Percentiles rank a stretch among this genome's conserved stretches.
Evolutionary conservation across 306 rosid genomes (phyloP).

Genomic region (Morella rubra): DNA sequence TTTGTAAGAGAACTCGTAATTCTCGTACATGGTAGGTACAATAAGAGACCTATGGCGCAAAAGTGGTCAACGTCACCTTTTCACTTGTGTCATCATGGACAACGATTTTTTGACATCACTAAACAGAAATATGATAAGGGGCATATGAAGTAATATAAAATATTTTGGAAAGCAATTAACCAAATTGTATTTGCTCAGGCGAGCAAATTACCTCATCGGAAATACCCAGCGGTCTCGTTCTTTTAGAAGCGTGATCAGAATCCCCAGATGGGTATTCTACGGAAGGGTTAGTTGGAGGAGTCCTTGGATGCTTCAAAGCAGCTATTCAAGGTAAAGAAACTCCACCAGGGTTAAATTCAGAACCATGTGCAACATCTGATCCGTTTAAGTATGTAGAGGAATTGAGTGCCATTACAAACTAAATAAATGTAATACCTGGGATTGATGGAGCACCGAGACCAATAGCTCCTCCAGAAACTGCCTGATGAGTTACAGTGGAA

Average conservation of each 20-base stretch:
- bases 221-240: slow-evolving; percentile 85
- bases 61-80: not conserved
- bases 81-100: not conserved
- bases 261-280: slow-evolving; percentile 89
- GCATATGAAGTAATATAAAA: not conserved
- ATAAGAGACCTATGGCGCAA: not conserved
- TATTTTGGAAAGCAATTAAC: not conserved
- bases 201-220: slow-evolving; percentile 67
- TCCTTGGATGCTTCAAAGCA: slow-evolving; percentile 94
- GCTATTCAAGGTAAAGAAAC: slow-evolving; percentile 49
- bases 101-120: not conserved
- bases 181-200: slow-evolving; percentile 11
- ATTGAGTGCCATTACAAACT: slow-evolving; percentile 14
- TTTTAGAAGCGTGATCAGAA: slow-evolving; percentile 87
- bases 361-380: slow-evolving; percentile 14
- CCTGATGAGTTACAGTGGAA: slow-evolving; percentile 78
- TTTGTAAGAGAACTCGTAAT: not conserved
- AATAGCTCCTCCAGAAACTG: slow-evolving; percentile 88
- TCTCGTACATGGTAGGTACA: not conserved
- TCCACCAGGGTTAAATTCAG: slow-evolving; percentile 19
- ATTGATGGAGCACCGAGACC: slow-evolving; percentile 97
- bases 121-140: not conserved
- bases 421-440: slow-evolving; percentile 55
- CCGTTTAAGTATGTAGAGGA: slow-evolving; percentile 17
- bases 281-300: slow-evolving; percentile 93